Evolutionary conservation across 2,329 filamentous ascomycete species (phyloP), one percentile per base, ranked within the genome.

Genomic region (Paecilomyces sp.): DNA sequence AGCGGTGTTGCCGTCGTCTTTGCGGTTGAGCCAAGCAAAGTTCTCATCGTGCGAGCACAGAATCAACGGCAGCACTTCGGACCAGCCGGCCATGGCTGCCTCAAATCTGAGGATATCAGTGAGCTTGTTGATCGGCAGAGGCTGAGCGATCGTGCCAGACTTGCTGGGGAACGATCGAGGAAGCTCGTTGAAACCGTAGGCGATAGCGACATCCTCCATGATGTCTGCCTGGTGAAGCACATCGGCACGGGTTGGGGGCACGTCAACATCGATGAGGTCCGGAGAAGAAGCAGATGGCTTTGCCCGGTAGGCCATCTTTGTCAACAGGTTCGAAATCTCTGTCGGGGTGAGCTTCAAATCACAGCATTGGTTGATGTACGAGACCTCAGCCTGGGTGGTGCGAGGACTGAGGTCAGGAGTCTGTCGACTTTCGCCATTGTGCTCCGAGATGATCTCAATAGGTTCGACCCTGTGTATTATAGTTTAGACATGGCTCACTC

Each of bases 11-110:
- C 91, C 91, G 68, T 96, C 90, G 66, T 97, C 92, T 71, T 87
- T 87, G 71, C 92, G 88, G 79, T 96, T 96, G 57, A 99, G 82
- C 89, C 91, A 97, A 61, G 83, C 88, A 74, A 97, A 99, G 80
- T 99, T 99, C 82, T 99, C 94, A 71, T 97, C 93, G 75, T 97
- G 92, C 54, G 91, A 96, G 82, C 94, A 99, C 58, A 99, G 85
- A 66, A 96, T 97, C 30, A 99, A 83, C 28, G 94, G 93, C 85
- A 99, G 88, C 59, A 96, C 93, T 79, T 99, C 94, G 58, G 86
- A 88, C 94, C 94, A 99, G 61, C 94, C 94, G 5, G 93, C 89
- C 86, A 96, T 94, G 58, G 92, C 93, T 56, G 90, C 85, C 76
- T 99, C 94, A 58, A 87, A 80, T 58, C 94, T 89, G 61, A 97